A percentile compares a stretch with the other conserved stretches of the same genome.
phyloP scores from a whole-genome alignment of 257 asterid genomes.

The Verbena officinalis region DNA sequence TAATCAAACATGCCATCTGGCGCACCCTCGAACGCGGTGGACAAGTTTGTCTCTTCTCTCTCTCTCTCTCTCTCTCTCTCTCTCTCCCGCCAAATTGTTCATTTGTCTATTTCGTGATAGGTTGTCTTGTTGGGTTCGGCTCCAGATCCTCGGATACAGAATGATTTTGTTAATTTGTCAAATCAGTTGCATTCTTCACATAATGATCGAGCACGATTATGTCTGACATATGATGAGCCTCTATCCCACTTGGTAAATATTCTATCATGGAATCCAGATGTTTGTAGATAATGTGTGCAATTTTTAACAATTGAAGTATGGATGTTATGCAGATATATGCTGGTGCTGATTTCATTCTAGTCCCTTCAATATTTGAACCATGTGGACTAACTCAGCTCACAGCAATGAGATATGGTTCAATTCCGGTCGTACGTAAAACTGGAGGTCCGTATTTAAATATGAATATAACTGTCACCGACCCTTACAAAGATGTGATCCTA shows the following conservation, averaged over 20 bases:
- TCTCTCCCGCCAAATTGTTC: slow-evolving; percentile 11
- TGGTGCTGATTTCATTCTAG: slow-evolving; percentile 93
- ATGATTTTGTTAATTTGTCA: slow-evolving; percentile 84
- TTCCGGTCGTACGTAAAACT: slow-evolving; percentile 97
- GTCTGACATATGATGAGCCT: slow-evolving; percentile 95
- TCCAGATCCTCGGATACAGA: slow-evolving; percentile 94
- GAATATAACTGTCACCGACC: not conserved
- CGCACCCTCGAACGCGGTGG: slow-evolving; percentile 88
- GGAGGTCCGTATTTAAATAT: slow-evolving; percentile 62
- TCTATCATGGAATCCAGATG: slow-evolving; percentile 20
- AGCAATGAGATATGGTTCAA: slow-evolving; percentile 97
- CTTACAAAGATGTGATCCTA: not conserved
- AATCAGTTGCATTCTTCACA: slow-evolving; percentile 79
- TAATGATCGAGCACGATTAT: slow-evolving; percentile 78
- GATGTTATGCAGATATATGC: slow-evolving; percentile 81
- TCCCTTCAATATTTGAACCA: slow-evolving; percentile 98
- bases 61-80: not conserved
- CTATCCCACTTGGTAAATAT: slow-evolving; percentile 99
- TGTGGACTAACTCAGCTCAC: slow-evolving; percentile 99
- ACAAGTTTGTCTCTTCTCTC: slow-evolving; percentile 59
- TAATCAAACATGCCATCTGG: slow-evolving; percentile 95
- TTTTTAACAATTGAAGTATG: slow-evolving; percentile 20
- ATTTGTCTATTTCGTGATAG: slow-evolving; percentile 41
- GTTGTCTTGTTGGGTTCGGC: slow-evolving; percentile 96
- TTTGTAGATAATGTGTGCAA: slow-evolving; percentile 12